Evolutionary conservation across 495 filamentous ascomycete species (phyloP).

Genomic region (Trichoderma gamsii): DNA sequence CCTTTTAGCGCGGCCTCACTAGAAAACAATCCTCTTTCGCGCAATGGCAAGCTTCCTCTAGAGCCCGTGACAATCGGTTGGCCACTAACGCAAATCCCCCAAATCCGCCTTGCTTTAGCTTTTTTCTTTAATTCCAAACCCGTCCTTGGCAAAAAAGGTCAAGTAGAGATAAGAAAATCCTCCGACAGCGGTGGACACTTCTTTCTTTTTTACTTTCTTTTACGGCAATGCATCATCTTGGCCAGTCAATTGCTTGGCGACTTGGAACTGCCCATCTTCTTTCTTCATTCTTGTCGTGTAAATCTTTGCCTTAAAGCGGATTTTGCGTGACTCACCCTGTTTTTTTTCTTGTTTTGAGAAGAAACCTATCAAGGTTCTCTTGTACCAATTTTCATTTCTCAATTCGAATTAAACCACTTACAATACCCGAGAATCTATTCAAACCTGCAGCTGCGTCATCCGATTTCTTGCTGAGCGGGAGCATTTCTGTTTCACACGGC

Average conservation of each 20-base stretch:
- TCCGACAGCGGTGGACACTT: not conserved
- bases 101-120: not conserved
- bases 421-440: no score
- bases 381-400: no score
- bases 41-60: slow-evolving; percentile 1
- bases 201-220: not conserved
- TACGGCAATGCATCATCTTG: not conserved
- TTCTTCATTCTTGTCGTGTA: not conserved
- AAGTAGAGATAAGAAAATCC: not conserved
- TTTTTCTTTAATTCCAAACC: not conserved
- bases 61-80: slow-evolving; percentile 10
- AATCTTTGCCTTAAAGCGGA: slow-evolving; percentile 3
- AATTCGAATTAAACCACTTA: no score
- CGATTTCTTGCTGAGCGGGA: not conserved
- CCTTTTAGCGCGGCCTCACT: not conserved
- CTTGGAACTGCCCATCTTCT: not conserved
- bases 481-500: not conserved
- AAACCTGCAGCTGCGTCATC: no score
- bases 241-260: slow-evolving; percentile 7
- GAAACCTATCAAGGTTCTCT: not conserved
- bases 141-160: not conserved
- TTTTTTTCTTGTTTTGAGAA: no score
- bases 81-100: not conserved
- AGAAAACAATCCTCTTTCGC: not conserved
- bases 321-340: slow-evolving; percentile 1